Base-by-base conservation (phyloP, 352 stramenopile species). In the Peronosclerospora sorghi region DNA sequence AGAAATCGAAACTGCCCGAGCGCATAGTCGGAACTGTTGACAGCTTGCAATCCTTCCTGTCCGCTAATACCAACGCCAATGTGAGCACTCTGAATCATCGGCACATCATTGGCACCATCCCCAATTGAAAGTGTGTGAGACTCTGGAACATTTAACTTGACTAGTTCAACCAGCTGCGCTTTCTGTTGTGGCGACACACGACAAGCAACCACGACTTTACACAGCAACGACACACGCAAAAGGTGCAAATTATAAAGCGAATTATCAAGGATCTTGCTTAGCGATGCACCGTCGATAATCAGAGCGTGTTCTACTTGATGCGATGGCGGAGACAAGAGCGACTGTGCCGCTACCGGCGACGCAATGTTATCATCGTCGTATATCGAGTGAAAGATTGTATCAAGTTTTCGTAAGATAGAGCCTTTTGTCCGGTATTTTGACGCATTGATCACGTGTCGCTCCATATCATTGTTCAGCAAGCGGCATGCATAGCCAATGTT, bases 141-240 rank as follows among this genome's bases (percentile, higher is more conserved):
- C 10, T 88, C 72, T 0, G 56, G 56, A 9, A 87, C 74, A 42
- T 92, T 93, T 8, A 84, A 43, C 50, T 91, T 90, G 2, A 98
- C 94, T 18, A 99, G 70, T 45, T 97, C 86, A 5, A 99, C 95
- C 2, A 99, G 55, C 36, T 98, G 77, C 5, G 96, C 95, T 62
- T 99, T 99, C 62, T 99, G 96, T 36, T 95, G 83, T 15, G 96
- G 96, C 27, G 87, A 98, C 1, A 99, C 96, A 41, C 96, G 87
- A 48, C 96, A 99, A 20, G 92, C 95, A 44, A 99, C 93, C 1
- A 99, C 96, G 8, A 95, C 90, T 29, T 97, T 89, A 56, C 92
- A 98, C 61, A 80, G 91, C 48, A 77, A 68, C 45, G 83, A 61
- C 3, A 94, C 65, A 17, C 78, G 76, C 9, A 96, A 60, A 26